Evolutionary conservation across 768 basidiomycete genomes (phyloP).

Genomic region (Amanita exitialis): DNA sequence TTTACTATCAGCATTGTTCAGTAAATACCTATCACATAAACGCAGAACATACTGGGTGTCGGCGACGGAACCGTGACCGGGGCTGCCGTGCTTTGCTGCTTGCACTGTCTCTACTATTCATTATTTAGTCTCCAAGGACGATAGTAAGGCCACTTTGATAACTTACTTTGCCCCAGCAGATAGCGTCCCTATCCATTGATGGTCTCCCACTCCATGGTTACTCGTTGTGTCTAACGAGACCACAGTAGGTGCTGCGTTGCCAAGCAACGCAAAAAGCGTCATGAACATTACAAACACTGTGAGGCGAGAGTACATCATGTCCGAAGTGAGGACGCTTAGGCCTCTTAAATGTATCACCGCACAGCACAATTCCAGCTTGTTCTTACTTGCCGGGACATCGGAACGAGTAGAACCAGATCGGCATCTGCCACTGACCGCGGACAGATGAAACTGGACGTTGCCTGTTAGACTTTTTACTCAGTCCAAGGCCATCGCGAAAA

Average conservation of each 20-base stretch:
- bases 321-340: not conserved
- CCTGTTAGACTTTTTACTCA: not conserved
- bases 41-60: constrained; percentile 15
- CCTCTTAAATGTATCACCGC: constrained; percentile 2
- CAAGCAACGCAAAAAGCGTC: constrained; percentile 3
- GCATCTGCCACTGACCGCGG: constrained; percentile 1
- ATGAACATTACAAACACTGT: constrained; percentile 5
- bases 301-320: constrained; percentile 3
- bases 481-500: not conserved
- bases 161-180: not conserved
- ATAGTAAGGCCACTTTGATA: not conserved
- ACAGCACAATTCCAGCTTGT: not conserved
- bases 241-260: constrained; percentile 2
- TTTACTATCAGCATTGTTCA: not conserved
- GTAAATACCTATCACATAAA: not conserved
- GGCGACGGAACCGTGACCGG: constrained; percentile 6
- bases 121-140: not conserved
- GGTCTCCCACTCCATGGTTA: not conserved
- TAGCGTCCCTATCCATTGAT: not conserved
- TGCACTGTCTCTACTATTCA: not conserved
- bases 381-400: constrained; percentile 1
- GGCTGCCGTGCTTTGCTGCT: not conserved
- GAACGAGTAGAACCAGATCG: not conserved
- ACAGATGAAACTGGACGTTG: not conserved
- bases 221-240: not conserved